These are phyloP conservation scores for Withania somnifera DNA, from an alignment of 305 asterid species.

Conservation along the genomic window DNA sequence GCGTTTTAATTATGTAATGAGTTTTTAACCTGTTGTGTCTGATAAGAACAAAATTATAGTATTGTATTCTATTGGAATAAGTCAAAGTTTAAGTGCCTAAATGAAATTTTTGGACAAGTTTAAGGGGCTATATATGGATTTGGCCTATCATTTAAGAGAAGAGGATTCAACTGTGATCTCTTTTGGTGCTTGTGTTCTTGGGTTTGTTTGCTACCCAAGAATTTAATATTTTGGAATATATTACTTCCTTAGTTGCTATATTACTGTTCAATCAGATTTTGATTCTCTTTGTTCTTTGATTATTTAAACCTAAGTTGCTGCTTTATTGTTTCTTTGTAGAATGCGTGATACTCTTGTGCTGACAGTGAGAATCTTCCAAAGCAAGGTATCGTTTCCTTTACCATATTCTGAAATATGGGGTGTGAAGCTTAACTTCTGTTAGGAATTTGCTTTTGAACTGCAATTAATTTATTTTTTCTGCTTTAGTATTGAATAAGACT, in stretches of 20 bases:
- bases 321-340: slow-evolving; percentile 30
- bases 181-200: neutral
- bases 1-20: too few species aligned
- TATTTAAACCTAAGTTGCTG: slow-evolving; percentile 6
- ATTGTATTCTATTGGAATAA: too few species aligned
- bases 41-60: too few species aligned
- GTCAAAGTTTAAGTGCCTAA: too few species aligned
- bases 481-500: too few species aligned
- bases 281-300: neutral
- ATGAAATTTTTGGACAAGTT: too few species aligned
- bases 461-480: too few species aligned
- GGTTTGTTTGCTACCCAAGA: neutral
- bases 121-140: too few species aligned
- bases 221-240: neutral
- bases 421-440: neutral
- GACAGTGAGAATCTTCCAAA: slow-evolving; percentile 80
- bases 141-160: neutral
- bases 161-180: neutral
- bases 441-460: too few species aligned
- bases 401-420: neutral
- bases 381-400: slow-evolving; percentile 49
- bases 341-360: slow-evolving; percentile 74
- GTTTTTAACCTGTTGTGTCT: too few species aligned
- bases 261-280: neutral
- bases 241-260: neutral